Evolutionary conservation across 306 rosid species (phyloP).

Genomic region (Prunus salicina): DNA sequence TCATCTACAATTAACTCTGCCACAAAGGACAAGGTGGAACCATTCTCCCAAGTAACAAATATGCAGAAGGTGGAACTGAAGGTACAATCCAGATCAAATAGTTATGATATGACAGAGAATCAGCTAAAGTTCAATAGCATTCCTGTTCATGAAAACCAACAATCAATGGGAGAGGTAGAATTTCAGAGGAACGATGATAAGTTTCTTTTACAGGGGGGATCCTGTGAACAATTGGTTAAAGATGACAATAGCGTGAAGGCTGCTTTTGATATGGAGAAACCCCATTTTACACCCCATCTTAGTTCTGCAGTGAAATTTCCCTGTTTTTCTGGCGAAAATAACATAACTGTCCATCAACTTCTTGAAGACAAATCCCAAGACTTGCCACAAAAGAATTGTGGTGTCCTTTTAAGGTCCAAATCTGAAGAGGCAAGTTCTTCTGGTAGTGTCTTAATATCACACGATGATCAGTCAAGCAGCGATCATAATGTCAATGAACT

Average conservation of each 20-base stretch:
- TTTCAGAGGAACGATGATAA: conserved; percentile 22
- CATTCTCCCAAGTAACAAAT: conserved; percentile 22
- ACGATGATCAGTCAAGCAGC: conserved; percentile 22
- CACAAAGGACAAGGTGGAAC: conserved; percentile 26
- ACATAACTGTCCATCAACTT: conserved; percentile 14
- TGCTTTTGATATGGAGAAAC: conserved; percentile 17
- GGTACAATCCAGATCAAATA: conserved; percentile 16
- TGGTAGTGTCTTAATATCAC: conserved; percentile 9
- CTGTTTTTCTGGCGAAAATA: conserved; percentile 8
- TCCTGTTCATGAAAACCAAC: conserved; percentile 22
- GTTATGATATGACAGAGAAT: conserved; percentile 17
- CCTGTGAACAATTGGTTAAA: conserved; percentile 30
- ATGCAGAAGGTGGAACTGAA: conserved; percentile 23
- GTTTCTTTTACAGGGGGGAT: conserved; percentile 18
- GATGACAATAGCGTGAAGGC: conserved; percentile 24
- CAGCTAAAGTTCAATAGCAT: conserved; percentile 17
- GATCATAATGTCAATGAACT: conserved; percentile 14
- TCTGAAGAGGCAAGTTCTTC: conserved; percentile 14
- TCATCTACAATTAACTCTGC: conserved; percentile 1
- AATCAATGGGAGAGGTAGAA: conserved; percentile 18
- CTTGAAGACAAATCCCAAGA: conserved; percentile 21
- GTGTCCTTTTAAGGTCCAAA: conserved; percentile 24
- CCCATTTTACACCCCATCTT: conserved; percentile 5
- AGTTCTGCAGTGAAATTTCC: not conserved
- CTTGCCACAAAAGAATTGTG: conserved; percentile 24